phyloP scores from a whole-genome alignment of 75 land plant genomes.

The Picea glauca region DNA sequence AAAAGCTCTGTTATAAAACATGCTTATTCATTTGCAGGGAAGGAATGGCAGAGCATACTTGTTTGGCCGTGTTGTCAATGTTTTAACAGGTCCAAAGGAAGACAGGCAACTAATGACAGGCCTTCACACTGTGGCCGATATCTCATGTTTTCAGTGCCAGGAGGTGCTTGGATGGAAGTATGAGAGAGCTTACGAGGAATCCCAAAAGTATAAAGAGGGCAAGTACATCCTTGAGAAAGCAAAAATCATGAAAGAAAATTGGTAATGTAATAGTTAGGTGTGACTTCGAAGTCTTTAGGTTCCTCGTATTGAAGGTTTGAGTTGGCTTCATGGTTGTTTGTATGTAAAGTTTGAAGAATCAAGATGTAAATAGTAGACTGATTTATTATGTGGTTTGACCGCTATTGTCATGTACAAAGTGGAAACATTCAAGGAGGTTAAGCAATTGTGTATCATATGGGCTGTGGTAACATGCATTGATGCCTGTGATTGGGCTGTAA shows the following conservation, averaged over 20 bases:
- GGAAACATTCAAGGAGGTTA: slow-evolving; percentile 3
- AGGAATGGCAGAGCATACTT: slow-evolving; percentile 32
- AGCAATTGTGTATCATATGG: background rate
- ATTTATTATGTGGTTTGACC: background rate
- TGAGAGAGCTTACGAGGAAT: slow-evolving; percentile 25
- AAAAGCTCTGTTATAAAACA: background rate
- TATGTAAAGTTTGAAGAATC: background rate
- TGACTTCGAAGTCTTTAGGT: background rate
- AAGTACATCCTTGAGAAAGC: slow-evolving; percentile 30
- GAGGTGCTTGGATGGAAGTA: slow-evolving; percentile 33
- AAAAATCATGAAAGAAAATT: slow-evolving; percentile 29
- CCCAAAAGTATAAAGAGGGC: slow-evolving; percentile 34
- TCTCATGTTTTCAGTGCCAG: slow-evolving; percentile 16
- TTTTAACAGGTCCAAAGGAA: slow-evolving; percentile 15
- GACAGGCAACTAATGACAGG: slow-evolving; percentile 32
- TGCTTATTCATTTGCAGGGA: slow-evolving; percentile 15
- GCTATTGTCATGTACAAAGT: background rate
- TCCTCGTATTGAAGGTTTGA: background rate
- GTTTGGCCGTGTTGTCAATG: slow-evolving; percentile 17
- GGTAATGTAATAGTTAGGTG: slow-evolving; percentile 10
- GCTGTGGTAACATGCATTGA: background rate
- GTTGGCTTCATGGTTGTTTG: slow-evolving; percentile 4
- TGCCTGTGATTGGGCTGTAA: background rate
- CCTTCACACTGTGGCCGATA: slow-evolving; percentile 29
- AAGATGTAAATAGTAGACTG: background rate